phyloP scores from a whole-genome alignment of 225 moss, liverwort and hornwort species.

The Sphagnum tenellum region DNA sequence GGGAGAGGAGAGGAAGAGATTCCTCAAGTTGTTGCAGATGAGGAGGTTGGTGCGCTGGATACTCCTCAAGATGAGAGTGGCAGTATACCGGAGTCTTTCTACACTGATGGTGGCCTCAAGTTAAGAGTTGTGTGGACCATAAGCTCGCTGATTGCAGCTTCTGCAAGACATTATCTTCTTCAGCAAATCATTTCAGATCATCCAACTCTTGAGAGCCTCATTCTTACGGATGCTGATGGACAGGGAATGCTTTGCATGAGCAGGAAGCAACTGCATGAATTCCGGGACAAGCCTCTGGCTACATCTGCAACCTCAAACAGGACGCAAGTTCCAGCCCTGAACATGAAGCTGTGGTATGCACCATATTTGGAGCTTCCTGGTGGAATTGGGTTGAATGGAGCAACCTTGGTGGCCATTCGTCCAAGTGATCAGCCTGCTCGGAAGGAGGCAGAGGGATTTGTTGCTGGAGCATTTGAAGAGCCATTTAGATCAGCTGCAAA shows the following conservation, averaged over 20 bases:
- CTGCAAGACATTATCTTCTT: conserved; percentile 76
- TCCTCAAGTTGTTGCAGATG: conserved; percentile 18
- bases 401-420: conserved; percentile 71
- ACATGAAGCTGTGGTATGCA: conserved; percentile 88
- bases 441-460: conserved; percentile 53
- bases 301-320: conserved; percentile 64
- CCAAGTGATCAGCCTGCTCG: conserved; percentile 63
- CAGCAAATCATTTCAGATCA: conserved; percentile 83
- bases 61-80: conserved; percentile 63
- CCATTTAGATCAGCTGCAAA: conserved; percentile 66
- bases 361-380: conserved; percentile 68
- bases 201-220: conserved; percentile 69
- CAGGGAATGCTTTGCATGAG: conserved; percentile 86
- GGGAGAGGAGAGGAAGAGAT: conserved; percentile 29
- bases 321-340: conserved; percentile 77
- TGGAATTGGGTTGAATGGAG: conserved; percentile 73
- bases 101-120: conserved; percentile 76
- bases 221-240: conserved; percentile 78
- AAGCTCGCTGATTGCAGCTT: conserved; percentile 74
- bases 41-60: conserved; percentile 17
- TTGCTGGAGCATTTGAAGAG: conserved; percentile 71
- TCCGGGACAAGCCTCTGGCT: conserved; percentile 67
- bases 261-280: conserved; percentile 66
- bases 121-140: conserved; percentile 87
- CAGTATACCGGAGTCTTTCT: conserved; percentile 70